phyloP scores from a whole-genome alignment of 768 basidiomycete species.

The Hericium alpestre region DNA sequence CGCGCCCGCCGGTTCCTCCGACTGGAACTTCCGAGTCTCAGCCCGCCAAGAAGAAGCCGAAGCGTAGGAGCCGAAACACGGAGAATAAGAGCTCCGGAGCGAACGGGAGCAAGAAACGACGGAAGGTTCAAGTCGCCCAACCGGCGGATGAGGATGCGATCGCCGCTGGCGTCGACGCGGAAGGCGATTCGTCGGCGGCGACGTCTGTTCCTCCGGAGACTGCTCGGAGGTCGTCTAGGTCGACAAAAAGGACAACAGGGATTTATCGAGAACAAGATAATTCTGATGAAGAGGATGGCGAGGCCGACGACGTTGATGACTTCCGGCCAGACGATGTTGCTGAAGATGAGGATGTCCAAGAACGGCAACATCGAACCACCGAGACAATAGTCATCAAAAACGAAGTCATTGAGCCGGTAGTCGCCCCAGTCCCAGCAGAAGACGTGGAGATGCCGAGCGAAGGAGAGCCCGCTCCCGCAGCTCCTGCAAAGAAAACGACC shows the following conservation, averaged over 20 bases:
- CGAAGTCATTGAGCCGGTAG: neutral
- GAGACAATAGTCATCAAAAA: neutral
- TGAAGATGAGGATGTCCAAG: neutral
- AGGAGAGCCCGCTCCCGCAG: too few relatives aligned
- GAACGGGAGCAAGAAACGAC: too few relatives aligned
- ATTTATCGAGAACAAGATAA: constrained; percentile 18
- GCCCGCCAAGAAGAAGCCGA: neutral
- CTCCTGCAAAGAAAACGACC: neutral
- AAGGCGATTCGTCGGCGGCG: too few relatives aligned
- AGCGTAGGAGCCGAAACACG: neutral
- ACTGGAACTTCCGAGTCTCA: constrained; percentile 9
- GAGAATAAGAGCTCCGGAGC: too few relatives aligned
- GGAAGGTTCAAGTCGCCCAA: too few relatives aligned
- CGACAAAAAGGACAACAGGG: constrained; percentile 18
- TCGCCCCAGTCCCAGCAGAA: neutral
- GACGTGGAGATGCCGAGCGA: too few relatives aligned
- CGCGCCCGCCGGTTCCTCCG: constrained; percentile 14
- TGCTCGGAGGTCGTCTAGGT: constrained; percentile 19
- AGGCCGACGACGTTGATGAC: constrained; percentile 15
- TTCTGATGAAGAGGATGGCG: neutral
- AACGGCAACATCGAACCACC: neutral
- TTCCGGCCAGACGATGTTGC: neutral
- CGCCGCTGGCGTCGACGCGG: too few relatives aligned
- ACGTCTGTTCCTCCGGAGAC: too few relatives aligned
- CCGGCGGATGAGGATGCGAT: too few relatives aligned